Evolutionary conservation across 2,329 filamentous ascomycete species (phyloP).

Genomic region (Phaeoacremonium minimum): DNA sequence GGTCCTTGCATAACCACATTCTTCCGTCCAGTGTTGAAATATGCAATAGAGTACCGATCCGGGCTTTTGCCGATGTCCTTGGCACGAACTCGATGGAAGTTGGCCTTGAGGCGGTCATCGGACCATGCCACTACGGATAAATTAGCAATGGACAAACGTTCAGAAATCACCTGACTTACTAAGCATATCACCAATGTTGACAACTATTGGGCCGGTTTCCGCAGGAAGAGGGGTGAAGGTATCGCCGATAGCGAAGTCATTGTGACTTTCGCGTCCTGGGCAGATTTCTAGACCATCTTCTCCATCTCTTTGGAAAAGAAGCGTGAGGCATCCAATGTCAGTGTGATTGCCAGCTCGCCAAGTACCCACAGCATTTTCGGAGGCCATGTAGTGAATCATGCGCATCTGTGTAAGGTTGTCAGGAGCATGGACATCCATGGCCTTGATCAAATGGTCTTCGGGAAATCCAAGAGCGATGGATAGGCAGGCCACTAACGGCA

Average conservation of each 20-base stretch:
- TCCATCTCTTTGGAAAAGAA: constrained; percentile 46
- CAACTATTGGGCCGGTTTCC: constrained; percentile 29
- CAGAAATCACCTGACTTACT: constrained; percentile 22
- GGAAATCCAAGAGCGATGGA: constrained; percentile 42
- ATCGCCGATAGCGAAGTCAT: constrained; percentile 43
- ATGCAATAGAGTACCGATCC: constrained; percentile 17
- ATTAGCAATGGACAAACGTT: not conserved
- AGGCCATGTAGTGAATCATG: constrained; percentile 41
- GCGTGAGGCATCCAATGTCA: constrained; percentile 46
- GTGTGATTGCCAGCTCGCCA: constrained; percentile 48
- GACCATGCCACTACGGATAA: constrained; percentile 51
- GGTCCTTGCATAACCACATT: constrained; percentile 45
- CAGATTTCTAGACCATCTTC: constrained; percentile 49
- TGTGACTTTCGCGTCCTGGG: constrained; percentile 45
- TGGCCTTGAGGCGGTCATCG: constrained; percentile 51
- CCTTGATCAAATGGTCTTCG: constrained; percentile 43
- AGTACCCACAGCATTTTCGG: constrained; percentile 14
- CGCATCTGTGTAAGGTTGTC: constrained; percentile 44
- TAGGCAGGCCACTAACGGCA: constrained; percentile 37
- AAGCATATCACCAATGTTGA: constrained; percentile 29
- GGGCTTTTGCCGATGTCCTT: constrained; percentile 9
- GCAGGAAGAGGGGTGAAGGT: constrained; percentile 47
- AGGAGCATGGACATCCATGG: constrained; percentile 35
- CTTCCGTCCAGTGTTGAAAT: constrained; percentile 48
- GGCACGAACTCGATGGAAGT: constrained; percentile 41